These are phyloP conservation scores for Orbilia javanica DNA, from an alignment of 2,329 filamentous ascomycete species.

Conservation along the genomic window DNA sequence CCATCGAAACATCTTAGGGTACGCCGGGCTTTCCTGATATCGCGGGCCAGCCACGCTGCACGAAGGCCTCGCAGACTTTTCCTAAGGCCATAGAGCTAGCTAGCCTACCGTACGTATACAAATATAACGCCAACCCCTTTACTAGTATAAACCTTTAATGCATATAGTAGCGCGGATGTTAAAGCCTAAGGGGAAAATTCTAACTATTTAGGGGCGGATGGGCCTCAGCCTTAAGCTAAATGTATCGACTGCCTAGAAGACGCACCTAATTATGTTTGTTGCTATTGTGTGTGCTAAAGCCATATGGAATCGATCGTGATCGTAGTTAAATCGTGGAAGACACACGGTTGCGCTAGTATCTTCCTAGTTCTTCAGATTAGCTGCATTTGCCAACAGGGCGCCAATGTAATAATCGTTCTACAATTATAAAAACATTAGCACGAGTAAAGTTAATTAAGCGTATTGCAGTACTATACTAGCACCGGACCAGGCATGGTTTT, in stretches of 20 bases:
- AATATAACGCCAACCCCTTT: not conserved
- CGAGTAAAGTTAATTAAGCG: slow-evolving; percentile 1
- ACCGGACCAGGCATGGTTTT: slow-evolving; percentile 1
- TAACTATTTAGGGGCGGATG: slow-evolving; percentile 2
- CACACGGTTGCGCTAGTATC: slow-evolving; percentile 3
- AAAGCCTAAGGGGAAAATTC: slow-evolving; percentile 1
- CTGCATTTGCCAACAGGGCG: not conserved
- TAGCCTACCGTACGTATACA: not conserved
- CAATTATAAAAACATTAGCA: slow-evolving; percentile 7
- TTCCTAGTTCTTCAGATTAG: slow-evolving; percentile 5
- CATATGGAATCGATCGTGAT: slow-evolving; percentile 14
- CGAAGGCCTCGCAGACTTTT: slow-evolving; percentile 1
- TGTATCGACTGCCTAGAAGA: slow-evolving; percentile 11
- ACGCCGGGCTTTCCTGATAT: slow-evolving; percentile 4
- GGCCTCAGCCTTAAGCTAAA: slow-evolving; percentile 2
- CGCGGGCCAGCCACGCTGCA: slow-evolving; percentile 1
- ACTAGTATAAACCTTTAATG: not conserved
- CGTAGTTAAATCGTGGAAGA: slow-evolving; percentile 14
- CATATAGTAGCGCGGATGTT: slow-evolving; percentile 6
- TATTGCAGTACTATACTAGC: slow-evolving; percentile 13
- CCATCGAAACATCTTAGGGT: not conserved
- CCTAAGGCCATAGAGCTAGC: not conserved
- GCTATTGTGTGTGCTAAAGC: not conserved
- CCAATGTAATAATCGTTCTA: slow-evolving; percentile 10
- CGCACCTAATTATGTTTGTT: not conserved